Evolutionary conservation across 257 asterid species (phyloP).

Genomic region (Craterostigma plantagineum): DNA sequence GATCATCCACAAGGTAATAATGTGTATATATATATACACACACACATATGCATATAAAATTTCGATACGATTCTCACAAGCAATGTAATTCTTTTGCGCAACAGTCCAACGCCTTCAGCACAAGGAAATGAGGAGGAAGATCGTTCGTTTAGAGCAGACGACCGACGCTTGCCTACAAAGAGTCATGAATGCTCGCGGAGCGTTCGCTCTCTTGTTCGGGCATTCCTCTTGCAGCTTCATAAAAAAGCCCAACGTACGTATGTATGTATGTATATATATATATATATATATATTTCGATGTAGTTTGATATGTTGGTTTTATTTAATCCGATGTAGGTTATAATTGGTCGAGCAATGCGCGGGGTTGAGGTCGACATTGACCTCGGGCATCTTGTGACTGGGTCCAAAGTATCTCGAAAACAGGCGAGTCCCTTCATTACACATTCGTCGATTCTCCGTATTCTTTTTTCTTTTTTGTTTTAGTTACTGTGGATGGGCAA

Average conservation of each 20-base stretch:
- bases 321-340: no score
- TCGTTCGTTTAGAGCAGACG: slow-evolving; percentile 75
- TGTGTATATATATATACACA: no score
- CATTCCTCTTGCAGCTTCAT: slow-evolving; percentile 31
- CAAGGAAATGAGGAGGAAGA: slow-evolving; percentile 28
- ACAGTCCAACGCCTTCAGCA: slow-evolving; percentile 35
- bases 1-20: slow-evolving; percentile 52
- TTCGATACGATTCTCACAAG: no score
- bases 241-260: slow-evolving; percentile 58
- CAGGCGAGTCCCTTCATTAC: slow-evolving; percentile 26
- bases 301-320: no score
- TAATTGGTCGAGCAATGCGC: slow-evolving; percentile 53
- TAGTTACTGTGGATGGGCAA: no score
- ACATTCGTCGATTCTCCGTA: no score
- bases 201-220: slow-evolving; percentile 53
- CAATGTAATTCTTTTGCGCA: no score
- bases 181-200: slow-evolving; percentile 35
- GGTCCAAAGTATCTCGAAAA: slow-evolving; percentile 52
- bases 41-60: no score
- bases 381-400: slow-evolving; percentile 44
- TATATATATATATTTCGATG: no score
- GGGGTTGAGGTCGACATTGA: slow-evolving; percentile 60
- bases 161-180: slow-evolving; percentile 39
- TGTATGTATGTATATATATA: no score
- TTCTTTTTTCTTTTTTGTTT: no score